Percentiles rank a stretch among this genome's conserved stretches.
Evolutionary conservation across 441 rosid species (phyloP).

Genomic region (Euphorbia celastroides): DNA sequence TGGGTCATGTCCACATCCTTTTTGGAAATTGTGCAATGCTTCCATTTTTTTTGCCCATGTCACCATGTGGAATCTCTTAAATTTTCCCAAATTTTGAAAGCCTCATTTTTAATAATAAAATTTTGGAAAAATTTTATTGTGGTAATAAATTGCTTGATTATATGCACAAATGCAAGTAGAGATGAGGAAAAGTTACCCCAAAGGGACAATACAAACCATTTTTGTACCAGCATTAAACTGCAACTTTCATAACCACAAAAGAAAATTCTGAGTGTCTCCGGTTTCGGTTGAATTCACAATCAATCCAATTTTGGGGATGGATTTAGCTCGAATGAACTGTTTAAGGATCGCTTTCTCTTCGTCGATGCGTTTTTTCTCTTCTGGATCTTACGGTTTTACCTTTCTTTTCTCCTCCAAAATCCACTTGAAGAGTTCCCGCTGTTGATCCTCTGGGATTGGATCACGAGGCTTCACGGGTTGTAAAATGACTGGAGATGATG

Average conservation of each 20-base stretch:
- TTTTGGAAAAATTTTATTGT: too few species aligned
- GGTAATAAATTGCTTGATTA: neutral
- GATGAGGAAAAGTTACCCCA: slow-evolving; percentile 1
- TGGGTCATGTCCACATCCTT: slow-evolving; percentile 26
- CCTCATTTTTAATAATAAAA: too few species aligned
- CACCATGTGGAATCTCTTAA: slow-evolving; percentile 30
- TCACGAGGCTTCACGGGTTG: slow-evolving; percentile 43
- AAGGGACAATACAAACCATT: neutral
- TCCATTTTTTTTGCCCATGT: slow-evolving; percentile 27
- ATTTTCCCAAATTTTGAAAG: neutral
- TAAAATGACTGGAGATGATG: slow-evolving; percentile 23
- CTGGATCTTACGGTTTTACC: slow-evolving; percentile 52
- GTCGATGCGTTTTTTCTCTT: slow-evolving; percentile 70
- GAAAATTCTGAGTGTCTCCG: neutral
- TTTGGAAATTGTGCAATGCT: slow-evolving; percentile 25
- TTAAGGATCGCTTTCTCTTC: slow-evolving; percentile 85
- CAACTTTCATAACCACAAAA: neutral
- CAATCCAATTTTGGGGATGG: slow-evolving; percentile 45
- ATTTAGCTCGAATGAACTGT: slow-evolving; percentile 64
- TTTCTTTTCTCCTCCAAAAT: slow-evolving; percentile 90
- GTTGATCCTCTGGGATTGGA: slow-evolving; percentile 61
- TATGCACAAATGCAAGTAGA: slow-evolving; percentile 9
- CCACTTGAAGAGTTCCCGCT: slow-evolving; percentile 84
- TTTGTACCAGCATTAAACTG: neutral
- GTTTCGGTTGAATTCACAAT: neutral